Percentiles rank a stretch among this genome's conserved stretches.
phyloP scores from a whole-genome alignment of 2,329 filamentous ascomycete genomes.

The Trichoderma sp. region DNA sequence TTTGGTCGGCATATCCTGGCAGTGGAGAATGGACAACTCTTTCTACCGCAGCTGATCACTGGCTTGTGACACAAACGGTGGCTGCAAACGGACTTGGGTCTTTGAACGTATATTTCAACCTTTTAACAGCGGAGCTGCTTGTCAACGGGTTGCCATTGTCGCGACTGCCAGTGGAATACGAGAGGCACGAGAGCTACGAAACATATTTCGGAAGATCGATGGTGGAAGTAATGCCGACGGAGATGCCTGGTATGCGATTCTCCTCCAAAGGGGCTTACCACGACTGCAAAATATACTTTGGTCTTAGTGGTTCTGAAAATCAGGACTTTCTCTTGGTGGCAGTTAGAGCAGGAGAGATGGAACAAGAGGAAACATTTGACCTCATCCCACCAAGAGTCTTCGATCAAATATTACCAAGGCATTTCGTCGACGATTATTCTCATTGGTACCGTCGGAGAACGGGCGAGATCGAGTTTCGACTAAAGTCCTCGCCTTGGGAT shows the following conservation, averaged over 20 bases:
- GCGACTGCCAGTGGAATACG: slow-evolving; percentile 50
- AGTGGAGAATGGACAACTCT: slow-evolving; percentile 1
- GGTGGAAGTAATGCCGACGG: slow-evolving; percentile 48
- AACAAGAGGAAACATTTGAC: slow-evolving; percentile 26
- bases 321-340: slow-evolving; percentile 37
- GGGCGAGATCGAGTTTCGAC: slow-evolving; percentile 38
- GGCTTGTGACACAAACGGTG: background rate
- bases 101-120: slow-evolving; percentile 47
- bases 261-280: slow-evolving; percentile 38
- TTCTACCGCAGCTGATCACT: background rate
- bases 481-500: slow-evolving; percentile 33
- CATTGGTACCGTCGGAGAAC: slow-evolving; percentile 48
- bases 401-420: slow-evolving; percentile 35
- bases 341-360: slow-evolving; percentile 4
- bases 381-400: slow-evolving; percentile 41
- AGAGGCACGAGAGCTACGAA: slow-evolving; percentile 42
- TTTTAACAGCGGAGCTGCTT: slow-evolving; percentile 54
- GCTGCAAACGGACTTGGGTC: background rate
- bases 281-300: slow-evolving; percentile 42
- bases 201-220: slow-evolving; percentile 46
- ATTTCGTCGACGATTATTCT: slow-evolving; percentile 43
- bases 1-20: background rate
- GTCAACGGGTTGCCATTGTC: slow-evolving; percentile 53
- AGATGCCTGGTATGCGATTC: slow-evolving; percentile 43
- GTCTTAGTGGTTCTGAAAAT: slow-evolving; percentile 22